phyloP scores from a whole-genome alignment of 2,329 filamentous ascomycete genomes.

The Colletotrichum abscissum region DNA sequence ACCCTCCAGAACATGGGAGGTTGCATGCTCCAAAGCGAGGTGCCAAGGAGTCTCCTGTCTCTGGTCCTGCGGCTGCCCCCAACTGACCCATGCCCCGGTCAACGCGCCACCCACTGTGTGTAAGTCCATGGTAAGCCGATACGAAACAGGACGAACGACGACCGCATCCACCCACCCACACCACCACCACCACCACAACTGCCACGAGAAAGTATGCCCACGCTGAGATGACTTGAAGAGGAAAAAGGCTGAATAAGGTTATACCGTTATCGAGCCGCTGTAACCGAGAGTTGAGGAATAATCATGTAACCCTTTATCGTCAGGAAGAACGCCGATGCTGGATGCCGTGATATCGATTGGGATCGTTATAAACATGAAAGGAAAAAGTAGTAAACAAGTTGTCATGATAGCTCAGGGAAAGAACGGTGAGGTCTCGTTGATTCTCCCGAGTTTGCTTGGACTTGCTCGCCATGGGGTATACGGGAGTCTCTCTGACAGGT shows the following conservation, averaged over 20 bases:
- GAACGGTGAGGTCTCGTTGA: conserved; percentile 18
- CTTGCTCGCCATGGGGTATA: conserved; percentile 10
- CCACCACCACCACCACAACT: neutral
- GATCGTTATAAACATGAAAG: conserved; percentile 32
- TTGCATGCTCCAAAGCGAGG: neutral
- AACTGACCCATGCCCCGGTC: neutral
- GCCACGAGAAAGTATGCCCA: conserved; percentile 9
- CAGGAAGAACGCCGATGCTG: conserved; percentile 35
- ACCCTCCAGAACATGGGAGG: neutral
- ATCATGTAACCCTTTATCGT: conserved; percentile 17
- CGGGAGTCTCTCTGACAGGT: conserved; percentile 18
- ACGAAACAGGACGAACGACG: conserved; percentile 23
- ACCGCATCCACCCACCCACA: neutral
- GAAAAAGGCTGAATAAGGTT: neutral
- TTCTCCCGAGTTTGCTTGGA: conserved; percentile 23
- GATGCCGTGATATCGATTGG: conserved; percentile 35
- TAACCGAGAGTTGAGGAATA: conserved; percentile 8
- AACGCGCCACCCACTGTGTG: neutral
- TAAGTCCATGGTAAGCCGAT: neutral
- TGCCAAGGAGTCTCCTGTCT: conserved; percentile 24
- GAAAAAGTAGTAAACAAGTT: conserved; percentile 10
- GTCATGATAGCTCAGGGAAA: conserved; percentile 29
- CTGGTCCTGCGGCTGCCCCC: neutral
- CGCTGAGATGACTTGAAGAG: conserved; percentile 15
- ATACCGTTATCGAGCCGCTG: neutral